These are phyloP conservation scores for Cytospora chrysosperma DNA, from an alignment of 2,329 filamentous ascomycete species.

Conservation along the genomic window DNA sequence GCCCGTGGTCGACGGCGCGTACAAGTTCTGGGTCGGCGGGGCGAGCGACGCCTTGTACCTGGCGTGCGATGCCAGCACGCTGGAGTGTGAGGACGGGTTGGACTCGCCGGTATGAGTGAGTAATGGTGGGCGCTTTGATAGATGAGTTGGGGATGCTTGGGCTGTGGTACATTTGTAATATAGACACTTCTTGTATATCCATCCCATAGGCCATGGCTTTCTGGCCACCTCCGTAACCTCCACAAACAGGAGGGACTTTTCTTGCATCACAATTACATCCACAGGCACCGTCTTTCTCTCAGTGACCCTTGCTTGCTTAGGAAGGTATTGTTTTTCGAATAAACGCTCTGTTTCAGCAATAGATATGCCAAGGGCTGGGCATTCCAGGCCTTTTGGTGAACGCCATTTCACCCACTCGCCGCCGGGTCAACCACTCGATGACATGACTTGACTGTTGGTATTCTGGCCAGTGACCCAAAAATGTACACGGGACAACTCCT, in stretches of 20 bases:
- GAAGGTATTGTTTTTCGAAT: too few relatives aligned
- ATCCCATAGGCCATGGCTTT: background rate
- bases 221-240: background rate
- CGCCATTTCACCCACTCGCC: background rate
- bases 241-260: background rate
- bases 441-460: background rate
- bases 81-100: conserved; percentile 36
- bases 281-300: background rate
- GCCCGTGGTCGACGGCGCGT: conserved; percentile 39
- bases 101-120: conserved; percentile 36
- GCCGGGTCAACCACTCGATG: background rate
- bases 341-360: background rate
- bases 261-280: background rate
- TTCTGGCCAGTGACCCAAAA: background rate
- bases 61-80: conserved; percentile 42
- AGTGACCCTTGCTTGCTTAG: background rate
- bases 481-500: background rate
- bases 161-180: background rate
- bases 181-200: background rate
- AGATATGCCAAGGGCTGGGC: background rate
- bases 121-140: background rate
- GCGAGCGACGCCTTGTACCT: conserved; percentile 40
- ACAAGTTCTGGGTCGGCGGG: conserved; percentile 46
- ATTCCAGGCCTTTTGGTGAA: background rate
- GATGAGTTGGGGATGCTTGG: background rate